Percentiles rank a stretch among this genome's conserved stretches.
Evolutionary conservation across 1,284 basidiomycete species (phyloP).

Genomic region (Puccinia novopanici): DNA sequence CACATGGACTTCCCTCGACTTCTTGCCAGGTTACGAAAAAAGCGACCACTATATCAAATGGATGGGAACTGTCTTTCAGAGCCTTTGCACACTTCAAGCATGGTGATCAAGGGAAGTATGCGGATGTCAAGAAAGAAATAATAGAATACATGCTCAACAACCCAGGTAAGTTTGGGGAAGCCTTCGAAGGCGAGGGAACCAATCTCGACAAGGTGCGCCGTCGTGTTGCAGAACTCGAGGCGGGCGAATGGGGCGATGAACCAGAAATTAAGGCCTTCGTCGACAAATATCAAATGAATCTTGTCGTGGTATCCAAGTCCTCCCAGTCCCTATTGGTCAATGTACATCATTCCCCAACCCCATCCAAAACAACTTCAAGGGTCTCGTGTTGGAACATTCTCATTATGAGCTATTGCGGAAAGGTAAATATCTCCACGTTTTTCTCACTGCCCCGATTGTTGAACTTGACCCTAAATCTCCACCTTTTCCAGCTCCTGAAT

Average conservation of each 20-base stretch:
- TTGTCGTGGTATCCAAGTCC: not conserved
- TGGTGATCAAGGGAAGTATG: not conserved
- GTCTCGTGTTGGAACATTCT: not conserved
- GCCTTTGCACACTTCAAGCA: not conserved
- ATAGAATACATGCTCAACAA: not conserved
- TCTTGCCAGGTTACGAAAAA: not conserved
- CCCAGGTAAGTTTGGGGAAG: not conserved
- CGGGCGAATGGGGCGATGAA: not conserved
- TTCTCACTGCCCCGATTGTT: not conserved
- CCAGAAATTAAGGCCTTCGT: not conserved
- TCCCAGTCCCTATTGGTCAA: not conserved
- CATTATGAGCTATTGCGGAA: conserved; percentile 9
- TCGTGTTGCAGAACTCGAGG: not conserved
- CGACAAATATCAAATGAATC: not conserved
- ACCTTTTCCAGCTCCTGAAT: no score
- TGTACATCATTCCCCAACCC: not conserved
- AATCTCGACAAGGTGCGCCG: not conserved
- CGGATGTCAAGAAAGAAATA: not conserved
- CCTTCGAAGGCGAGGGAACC: not conserved
- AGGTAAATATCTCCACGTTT: not conserved
- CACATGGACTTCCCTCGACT: not conserved
- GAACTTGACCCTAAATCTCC: no score
- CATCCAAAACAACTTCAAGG: not conserved
- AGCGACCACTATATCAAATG: not conserved
- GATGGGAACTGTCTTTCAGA: conserved; percentile 16